Evolutionary conservation across 2,329 filamentous ascomycete species (phyloP), one percentile per base, ranked within the genome.

Genomic region (Chaetomium olivaceum): DNA sequence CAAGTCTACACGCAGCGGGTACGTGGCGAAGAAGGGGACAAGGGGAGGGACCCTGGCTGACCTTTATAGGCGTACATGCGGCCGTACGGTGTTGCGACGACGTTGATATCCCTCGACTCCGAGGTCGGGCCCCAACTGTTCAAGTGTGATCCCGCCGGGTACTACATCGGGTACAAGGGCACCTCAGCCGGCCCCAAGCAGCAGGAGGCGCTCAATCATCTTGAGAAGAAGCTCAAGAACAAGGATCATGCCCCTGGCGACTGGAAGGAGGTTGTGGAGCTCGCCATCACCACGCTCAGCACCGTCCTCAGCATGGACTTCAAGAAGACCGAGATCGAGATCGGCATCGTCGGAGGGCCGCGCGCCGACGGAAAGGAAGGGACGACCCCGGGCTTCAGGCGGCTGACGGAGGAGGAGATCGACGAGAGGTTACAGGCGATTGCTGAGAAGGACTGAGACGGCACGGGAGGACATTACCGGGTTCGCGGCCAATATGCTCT

Each of bases 141-240:
- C 90, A 99, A 98, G 83, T 97, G 93, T 78, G 95, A 99, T 77
- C 95, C 95, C 58, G 95, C 95, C 64, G 95, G 95, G 67, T 99
- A 99, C 84, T 98, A 95, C 78, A 93, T 94, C 64, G 95, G 95
- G 71, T 99, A 98, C 89, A 98, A 98, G 84, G 95, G 92, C 72
- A 98, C 95, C 56, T 92, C 95, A 61, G 96, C 95, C 8, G 95
- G 95, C 6, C 95, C 95, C 62, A 99, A 99, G 83, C 94, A 97
- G 79, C 95, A 99, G 79, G 95, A 99, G 85, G 95, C 95, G 69
- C 87, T 98, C 77, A 99, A 99, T 81, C 93, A 96, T 79, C 85
- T 99, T 66, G 95, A 99, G 87, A 98, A 98, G 89, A 98, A 98
- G 86, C 88, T 99, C 79, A 97, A 97, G 84, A 97, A 97, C 89